Evolutionary conservation across 495 filamentous ascomycete species (phyloP).

Genomic region (Aspergillus nidulans): DNA sequence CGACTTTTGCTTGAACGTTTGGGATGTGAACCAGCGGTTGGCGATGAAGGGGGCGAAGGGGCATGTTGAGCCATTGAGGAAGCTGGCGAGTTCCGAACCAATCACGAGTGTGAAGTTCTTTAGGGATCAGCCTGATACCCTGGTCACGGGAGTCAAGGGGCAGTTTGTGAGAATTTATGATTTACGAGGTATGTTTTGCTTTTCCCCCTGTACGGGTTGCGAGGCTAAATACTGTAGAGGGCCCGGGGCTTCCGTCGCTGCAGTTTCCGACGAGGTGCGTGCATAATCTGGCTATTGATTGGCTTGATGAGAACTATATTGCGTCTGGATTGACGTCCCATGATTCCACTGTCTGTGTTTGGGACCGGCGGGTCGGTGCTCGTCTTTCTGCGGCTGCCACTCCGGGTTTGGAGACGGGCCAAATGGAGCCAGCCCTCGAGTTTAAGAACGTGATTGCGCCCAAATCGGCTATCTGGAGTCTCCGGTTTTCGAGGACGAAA

Average conservation of each 20-base stretch:
- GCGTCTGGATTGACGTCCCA: constrained; percentile 72
- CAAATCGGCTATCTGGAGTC: constrained; percentile 62
- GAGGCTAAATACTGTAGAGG: constrained; percentile 30
- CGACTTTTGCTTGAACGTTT: constrained; percentile 89
- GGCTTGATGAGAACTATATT: constrained; percentile 88
- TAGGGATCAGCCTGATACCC: constrained; percentile 71
- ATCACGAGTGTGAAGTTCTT: constrained; percentile 93
- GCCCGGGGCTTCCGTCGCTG: constrained; percentile 50
- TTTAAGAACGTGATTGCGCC: constrained; percentile 61
- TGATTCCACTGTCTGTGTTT: constrained; percentile 71
- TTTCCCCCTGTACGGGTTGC: background rate
- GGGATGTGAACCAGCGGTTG: constrained; percentile 74
- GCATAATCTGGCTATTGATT: constrained; percentile 87
- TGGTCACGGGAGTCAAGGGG: constrained; percentile 81
- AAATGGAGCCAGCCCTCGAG: constrained; percentile 55
- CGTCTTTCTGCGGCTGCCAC: constrained; percentile 41
- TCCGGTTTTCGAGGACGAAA: constrained; percentile 74
- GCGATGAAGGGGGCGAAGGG: constrained; percentile 39
- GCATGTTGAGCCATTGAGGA: constrained; percentile 58
- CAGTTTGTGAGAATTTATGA: constrained; percentile 87
- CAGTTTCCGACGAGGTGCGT: constrained; percentile 78
- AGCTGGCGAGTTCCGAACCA: constrained; percentile 76
- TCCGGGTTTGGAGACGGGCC: constrained; percentile 29
- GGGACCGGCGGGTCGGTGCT: constrained; percentile 74
- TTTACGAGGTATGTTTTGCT: constrained; percentile 61